Evolutionary conservation across 805 yeast species (phyloP).

Genomic region (Candida xiaguanensis): DNA sequence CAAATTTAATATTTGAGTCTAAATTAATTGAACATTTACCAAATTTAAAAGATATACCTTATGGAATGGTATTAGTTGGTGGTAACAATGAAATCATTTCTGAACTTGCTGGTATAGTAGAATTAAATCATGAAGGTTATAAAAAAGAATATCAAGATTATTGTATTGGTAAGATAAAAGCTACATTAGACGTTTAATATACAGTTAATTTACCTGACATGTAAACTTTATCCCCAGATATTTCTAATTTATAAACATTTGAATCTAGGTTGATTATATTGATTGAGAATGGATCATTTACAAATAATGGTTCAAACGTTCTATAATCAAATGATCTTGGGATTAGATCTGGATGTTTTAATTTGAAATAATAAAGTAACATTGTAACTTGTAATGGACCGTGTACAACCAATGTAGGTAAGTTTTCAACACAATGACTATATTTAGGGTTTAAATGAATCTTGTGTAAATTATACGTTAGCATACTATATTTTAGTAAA

Average conservation of each 20-base stretch:
- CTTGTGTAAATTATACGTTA: slow-evolving; percentile 79
- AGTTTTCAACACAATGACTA: slow-evolving; percentile 51
- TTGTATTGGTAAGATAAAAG: slow-evolving; percentile 39
- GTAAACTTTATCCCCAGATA: not conserved
- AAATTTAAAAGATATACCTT: slow-evolving; percentile 29
- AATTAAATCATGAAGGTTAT: slow-evolving; percentile 28
- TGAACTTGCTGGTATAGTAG: slow-evolving; percentile 32
- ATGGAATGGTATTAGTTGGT: slow-evolving; percentile 40
- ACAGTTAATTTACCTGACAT: slow-evolving; percentile 1
- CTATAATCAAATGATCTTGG: slow-evolving; percentile 43
- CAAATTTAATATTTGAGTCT: slow-evolving; percentile 24
- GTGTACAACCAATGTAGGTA: slow-evolving; percentile 63
- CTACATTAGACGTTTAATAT: slow-evolving; percentile 20
- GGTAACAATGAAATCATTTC: slow-evolving; percentile 37
- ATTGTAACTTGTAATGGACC: slow-evolving; percentile 77
- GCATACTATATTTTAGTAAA: slow-evolving; percentile 62
- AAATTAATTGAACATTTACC: slow-evolving; percentile 32
- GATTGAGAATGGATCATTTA: slow-evolving; percentile 24
- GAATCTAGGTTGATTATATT: not conserved
- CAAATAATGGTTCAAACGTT: slow-evolving; percentile 49
- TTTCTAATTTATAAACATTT: not conserved
- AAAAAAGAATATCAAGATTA: slow-evolving; percentile 39
- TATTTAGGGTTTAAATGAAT: slow-evolving; percentile 71
- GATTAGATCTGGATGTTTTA: slow-evolving; percentile 10
- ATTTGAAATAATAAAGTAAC: slow-evolving; percentile 48